Conservation (phyloP, 2,329 filamentous ascomycete species). For the Neofusicoccum sp. region DNA sequence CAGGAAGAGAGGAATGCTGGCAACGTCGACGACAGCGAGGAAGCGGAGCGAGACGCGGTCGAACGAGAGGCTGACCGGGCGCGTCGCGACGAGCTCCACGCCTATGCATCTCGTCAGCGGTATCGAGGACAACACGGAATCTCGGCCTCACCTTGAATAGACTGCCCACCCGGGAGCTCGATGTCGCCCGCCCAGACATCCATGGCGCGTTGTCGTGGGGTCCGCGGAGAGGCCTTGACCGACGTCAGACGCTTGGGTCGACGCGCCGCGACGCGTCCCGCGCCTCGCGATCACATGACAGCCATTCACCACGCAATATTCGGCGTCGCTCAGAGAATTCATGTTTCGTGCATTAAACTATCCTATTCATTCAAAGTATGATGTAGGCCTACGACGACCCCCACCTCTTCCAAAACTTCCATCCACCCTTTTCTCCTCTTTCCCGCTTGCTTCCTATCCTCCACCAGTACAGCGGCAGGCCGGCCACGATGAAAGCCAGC, state of each 20-base stretch:
- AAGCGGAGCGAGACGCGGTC: constrained; percentile 33
- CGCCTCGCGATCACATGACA: constrained; percentile 4
- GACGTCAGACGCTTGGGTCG: background rate
- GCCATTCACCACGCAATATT: background rate
- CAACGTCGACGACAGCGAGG: constrained; percentile 43
- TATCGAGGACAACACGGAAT: background rate
- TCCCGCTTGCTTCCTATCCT: constrained; percentile 59
- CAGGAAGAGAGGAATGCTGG: constrained; percentile 45
- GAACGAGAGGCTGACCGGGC: constrained; percentile 26
- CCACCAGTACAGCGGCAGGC: constrained; percentile 88
- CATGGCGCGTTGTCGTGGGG: background rate
- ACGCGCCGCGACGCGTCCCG: constrained; percentile 17
- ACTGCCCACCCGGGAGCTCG: constrained; percentile 31
- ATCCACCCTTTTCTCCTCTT: constrained; percentile 13
- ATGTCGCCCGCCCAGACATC: constrained; percentile 41
- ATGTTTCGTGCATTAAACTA: constrained; percentile 2
- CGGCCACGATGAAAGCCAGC: constrained; percentile 78
- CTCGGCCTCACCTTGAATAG: constrained; percentile 29
- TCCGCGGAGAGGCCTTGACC: background rate
- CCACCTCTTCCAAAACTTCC: constrained; percentile 22
- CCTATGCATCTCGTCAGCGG: constrained; percentile 26
- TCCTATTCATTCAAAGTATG: background rate
- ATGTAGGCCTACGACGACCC: background rate
- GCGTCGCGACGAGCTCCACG: constrained; percentile 32
- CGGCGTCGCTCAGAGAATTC: background rate